These are phyloP conservation scores for Dioszegia hungarica DNA, from an alignment of 768 basidiomycete species.

Conservation along the genomic window DNA sequence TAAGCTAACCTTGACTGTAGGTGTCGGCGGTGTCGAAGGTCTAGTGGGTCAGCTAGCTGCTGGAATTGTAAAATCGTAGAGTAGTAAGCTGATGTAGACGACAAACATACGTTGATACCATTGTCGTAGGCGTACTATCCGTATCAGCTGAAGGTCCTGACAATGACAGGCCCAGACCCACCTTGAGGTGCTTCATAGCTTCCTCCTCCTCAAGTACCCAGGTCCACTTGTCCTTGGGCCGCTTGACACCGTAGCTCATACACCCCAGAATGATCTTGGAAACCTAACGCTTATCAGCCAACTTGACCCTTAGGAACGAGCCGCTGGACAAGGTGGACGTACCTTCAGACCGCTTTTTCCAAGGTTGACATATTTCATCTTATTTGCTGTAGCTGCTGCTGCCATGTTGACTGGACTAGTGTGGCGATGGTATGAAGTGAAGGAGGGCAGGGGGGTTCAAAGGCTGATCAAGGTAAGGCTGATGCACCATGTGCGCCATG, in stretches of 20 bases:
- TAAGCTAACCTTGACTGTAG: constrained; percentile 17
- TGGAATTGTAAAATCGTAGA: too few relatives aligned
- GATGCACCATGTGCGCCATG: background rate
- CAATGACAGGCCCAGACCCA: background rate
- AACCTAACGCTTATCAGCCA: constrained; percentile 17
- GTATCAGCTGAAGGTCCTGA: background rate
- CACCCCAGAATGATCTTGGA: constrained; percentile 36
- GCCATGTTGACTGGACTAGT: background rate
- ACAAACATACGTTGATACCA: constrained; percentile 33
- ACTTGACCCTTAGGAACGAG: background rate
- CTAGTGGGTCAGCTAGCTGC: background rate
- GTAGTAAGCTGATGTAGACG: too few relatives aligned
- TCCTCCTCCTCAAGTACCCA: constrained; percentile 40
- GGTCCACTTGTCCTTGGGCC: constrained; percentile 20
- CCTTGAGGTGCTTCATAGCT: constrained; percentile 26
- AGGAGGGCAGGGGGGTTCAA: too few relatives aligned
- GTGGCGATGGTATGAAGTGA: background rate
- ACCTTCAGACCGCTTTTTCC: constrained; percentile 39
- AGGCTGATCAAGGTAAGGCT: background rate
- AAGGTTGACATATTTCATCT: constrained; percentile 36
- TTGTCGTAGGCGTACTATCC: constrained; percentile 34
- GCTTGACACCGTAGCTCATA: constrained; percentile 35
- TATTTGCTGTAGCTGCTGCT: constrained; percentile 3
- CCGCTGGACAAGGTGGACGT: background rate
- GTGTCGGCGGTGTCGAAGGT: constrained; percentile 35